Percentiles rank a stretch among this genome's conserved stretches.
Conservation (phyloP, 1,139 yeast species). For the Pichia terricola region DNA sequence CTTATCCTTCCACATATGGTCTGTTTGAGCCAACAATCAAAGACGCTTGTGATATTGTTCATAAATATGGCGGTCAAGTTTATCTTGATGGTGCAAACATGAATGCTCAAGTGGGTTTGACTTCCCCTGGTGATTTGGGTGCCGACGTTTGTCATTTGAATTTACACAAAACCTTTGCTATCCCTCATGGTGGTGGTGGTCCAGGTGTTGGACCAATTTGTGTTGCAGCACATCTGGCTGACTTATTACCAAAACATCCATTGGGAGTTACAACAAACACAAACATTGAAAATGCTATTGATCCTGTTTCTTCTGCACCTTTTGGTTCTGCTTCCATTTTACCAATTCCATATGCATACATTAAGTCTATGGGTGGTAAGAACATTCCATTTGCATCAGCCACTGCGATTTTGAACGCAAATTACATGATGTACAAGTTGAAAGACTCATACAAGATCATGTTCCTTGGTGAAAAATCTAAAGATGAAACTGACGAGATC, state of each 20-base stretch:
- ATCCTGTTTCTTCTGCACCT: conserved; percentile 86
- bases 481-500: conserved; percentile 29
- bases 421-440: conserved; percentile 81
- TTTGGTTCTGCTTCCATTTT: conserved; percentile 91
- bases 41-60: conserved; percentile 76
- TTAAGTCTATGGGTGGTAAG: conserved; percentile 82
- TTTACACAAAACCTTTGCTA: conserved; percentile 93
- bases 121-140: conserved; percentile 95
- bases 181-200: conserved; percentile 99
- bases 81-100: conserved; percentile 97
- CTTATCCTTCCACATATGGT: conserved; percentile 96
- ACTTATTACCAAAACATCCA: conserved; percentile 76
- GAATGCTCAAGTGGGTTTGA: conserved; percentile 97
- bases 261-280: conserved; percentile 50
- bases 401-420: conserved; percentile 88
- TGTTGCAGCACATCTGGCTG: conserved; percentile 73
- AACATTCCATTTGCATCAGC: conserved; percentile 81
- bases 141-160: conserved; percentile 99
- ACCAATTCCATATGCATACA: conserved; percentile 90
- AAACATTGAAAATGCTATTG: conserved; percentile 37
- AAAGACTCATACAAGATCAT: conserved; percentile 64
- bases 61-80: conserved; percentile 84
- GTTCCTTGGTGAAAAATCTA: conserved; percentile 44
- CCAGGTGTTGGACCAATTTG: conserved; percentile 99
- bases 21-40: conserved; percentile 88